phyloP scores from a whole-genome alignment of 1,139 yeast species.

The Geotrichum aggregatum region DNA sequence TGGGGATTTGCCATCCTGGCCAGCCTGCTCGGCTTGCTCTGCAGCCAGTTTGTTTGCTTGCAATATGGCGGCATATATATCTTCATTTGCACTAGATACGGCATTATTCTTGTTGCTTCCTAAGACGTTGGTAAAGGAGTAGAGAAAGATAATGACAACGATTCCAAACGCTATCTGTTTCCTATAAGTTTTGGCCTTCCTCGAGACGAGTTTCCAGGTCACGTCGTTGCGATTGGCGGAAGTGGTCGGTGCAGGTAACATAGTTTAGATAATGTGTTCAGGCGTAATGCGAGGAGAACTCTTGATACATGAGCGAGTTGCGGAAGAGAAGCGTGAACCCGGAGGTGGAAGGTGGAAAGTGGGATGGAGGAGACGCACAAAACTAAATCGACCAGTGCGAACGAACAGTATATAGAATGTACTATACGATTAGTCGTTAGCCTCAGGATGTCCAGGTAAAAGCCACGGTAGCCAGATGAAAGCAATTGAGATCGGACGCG shows the following conservation, averaged over 20 bases:
- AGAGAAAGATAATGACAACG: conserved; percentile 7
- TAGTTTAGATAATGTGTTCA: not conserved
- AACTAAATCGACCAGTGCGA: not conserved
- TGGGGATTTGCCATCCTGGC: not conserved
- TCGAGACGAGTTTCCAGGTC: conserved; percentile 1
- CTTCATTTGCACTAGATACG: not conserved
- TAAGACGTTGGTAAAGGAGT: conserved; percentile 15
- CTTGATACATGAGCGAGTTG: not conserved
- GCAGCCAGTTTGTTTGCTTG: not conserved
- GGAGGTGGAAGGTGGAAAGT: not conserved
- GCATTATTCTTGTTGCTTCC: not conserved
- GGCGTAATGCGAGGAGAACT: too few species aligned
- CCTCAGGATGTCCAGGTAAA: not conserved
- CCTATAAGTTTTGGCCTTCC: conserved; percentile 10
- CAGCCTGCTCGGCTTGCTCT: not conserved
- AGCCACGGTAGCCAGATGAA: too few species aligned
- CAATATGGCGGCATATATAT: not conserved
- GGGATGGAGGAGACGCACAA: not conserved
- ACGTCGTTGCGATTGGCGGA: conserved; percentile 15
- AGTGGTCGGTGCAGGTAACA: conserved; percentile 18
- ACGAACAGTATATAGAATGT: not conserved
- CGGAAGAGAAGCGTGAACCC: not conserved
- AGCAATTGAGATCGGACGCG: too few species aligned
- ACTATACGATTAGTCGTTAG: not conserved
- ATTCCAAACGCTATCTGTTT: conserved; percentile 7